Conservation (phyloP, 2,329 filamentous ascomycete genomes). For the Lasiodiplodia hormozganensis region DNA sequence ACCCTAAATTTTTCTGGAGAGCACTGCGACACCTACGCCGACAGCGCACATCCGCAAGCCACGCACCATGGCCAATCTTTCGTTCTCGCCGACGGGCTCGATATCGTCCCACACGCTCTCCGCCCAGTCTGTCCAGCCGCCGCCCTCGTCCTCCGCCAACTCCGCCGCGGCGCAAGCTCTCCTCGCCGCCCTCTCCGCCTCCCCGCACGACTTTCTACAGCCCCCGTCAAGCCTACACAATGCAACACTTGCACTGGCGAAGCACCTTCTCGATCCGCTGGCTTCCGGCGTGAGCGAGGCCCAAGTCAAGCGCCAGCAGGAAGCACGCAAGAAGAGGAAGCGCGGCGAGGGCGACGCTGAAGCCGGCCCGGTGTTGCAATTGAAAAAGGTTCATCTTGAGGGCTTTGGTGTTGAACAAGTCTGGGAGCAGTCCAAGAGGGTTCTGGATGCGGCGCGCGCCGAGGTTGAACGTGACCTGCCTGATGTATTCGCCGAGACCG, state of each 20-base stretch:
- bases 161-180: slow-evolving; percentile 50
- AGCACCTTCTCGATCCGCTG: slow-evolving; percentile 79
- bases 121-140: slow-evolving; percentile 43
- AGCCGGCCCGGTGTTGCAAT: slow-evolving; percentile 66
- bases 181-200: slow-evolving; percentile 64
- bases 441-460: slow-evolving; percentile 70
- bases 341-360: slow-evolving; percentile 60
- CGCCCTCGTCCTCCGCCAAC: slow-evolving; percentile 42
- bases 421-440: slow-evolving; percentile 90
- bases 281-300: slow-evolving; percentile 75
- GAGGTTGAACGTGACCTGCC: slow-evolving; percentile 60
- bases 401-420: slow-evolving; percentile 89
- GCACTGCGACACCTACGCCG: not conserved
- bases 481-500: slow-evolving; percentile 47
- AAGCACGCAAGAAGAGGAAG: slow-evolving; percentile 78
- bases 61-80: slow-evolving; percentile 29
- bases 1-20: slow-evolving; percentile 28
- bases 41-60: not conserved
- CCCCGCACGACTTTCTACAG: slow-evolving; percentile 78
- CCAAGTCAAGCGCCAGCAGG: slow-evolving; percentile 72
- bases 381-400: slow-evolving; percentile 83
- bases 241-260: slow-evolving; percentile 76
- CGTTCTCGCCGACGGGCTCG: slow-evolving; percentile 45
- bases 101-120: slow-evolving; percentile 51
- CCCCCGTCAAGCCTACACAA: slow-evolving; percentile 71